Percentiles rank a stretch among this genome's conserved stretches.
phyloP scores from a whole-genome alignment of 352 stramenopile species.

The Globisporangium mamillatum region DNA sequence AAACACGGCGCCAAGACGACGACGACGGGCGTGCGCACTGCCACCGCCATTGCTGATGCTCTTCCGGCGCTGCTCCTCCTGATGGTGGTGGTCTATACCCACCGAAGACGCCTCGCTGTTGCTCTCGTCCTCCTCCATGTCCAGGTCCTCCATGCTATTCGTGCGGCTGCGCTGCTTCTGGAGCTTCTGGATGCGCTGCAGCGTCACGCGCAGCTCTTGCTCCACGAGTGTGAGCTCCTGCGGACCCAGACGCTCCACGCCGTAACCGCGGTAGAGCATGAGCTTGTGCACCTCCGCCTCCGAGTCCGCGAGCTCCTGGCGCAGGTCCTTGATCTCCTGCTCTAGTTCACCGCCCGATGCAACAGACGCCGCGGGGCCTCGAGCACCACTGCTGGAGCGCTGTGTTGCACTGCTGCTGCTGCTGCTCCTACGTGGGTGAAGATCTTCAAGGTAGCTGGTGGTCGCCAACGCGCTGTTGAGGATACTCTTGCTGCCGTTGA shows the following conservation, averaged over 20 bases:
- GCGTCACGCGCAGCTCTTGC: constrained; percentile 47
- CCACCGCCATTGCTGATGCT: not conserved
- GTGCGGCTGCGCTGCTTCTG: constrained; percentile 14
- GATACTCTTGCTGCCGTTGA: constrained; percentile 10
- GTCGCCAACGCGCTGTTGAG: constrained; percentile 2
- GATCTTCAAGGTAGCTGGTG: not conserved
- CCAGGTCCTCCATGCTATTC: constrained; percentile 11
- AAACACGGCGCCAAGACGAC: not conserved
- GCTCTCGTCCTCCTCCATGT: constrained; percentile 9
- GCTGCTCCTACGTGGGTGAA: not conserved
- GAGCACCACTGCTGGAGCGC: not conserved
- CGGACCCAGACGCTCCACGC: constrained; percentile 47
- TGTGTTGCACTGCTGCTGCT: constrained; percentile 4
- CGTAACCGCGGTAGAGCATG: constrained; percentile 76
- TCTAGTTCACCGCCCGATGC: constrained; percentile 26
- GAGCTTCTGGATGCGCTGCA: constrained; percentile 49
- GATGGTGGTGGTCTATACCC: not conserved
- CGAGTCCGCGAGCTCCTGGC: constrained; percentile 73
- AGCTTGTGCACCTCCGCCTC: constrained; percentile 68
- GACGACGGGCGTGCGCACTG: not conserved
- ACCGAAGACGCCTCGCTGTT: not conserved
- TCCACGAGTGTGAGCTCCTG: constrained; percentile 57
- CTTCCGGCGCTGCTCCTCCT: not conserved
- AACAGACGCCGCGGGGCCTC: not conserved
- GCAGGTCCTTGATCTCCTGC: constrained; percentile 63